Evolutionary conservation across 371 early-diverging fungal genomes (phyloP).

Genomic region (Apophysomyces variabilis): DNA sequence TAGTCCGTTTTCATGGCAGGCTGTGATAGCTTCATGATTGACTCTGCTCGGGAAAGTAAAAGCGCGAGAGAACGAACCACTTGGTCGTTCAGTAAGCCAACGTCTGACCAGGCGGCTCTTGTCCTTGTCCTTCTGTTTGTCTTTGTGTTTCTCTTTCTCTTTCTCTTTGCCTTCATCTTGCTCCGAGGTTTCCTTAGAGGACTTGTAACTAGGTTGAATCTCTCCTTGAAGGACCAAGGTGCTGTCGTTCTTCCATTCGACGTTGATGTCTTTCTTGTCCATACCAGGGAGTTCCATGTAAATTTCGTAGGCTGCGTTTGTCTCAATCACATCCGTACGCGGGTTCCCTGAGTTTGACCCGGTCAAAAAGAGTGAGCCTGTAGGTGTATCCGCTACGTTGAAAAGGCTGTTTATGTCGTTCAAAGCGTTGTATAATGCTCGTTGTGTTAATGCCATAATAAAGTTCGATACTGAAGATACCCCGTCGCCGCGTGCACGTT

Average conservation of each 20-base stretch:
- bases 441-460: conserved; percentile 33
- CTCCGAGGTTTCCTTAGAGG: neutral
- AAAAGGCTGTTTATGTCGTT: conserved; percentile 43
- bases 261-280: conserved; percentile 39
- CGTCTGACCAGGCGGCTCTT: neutral
- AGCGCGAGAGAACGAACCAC: conserved; percentile 23
- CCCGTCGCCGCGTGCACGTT: neutral
- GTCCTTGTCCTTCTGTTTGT: too few species aligned
- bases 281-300: conserved; percentile 46
- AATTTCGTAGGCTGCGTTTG: conserved; percentile 29
- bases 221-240: conserved; percentile 36
- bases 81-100: conserved; percentile 24
- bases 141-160: too few species aligned
- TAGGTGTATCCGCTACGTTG: conserved; percentile 39
- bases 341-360: conserved; percentile 24
- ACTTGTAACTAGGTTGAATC: conserved; percentile 7
- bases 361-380: conserved; percentile 22
- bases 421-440: conserved; percentile 35
- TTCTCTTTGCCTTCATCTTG: neutral
- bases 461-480: neutral
- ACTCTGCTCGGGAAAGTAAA: conserved; percentile 25
- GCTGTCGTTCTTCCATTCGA: conserved; percentile 33
- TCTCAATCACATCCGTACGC: conserved; percentile 37
- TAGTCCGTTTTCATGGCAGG: conserved; percentile 24
- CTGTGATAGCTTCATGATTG: conserved; percentile 21